These are phyloP conservation scores for Fusarium piperis DNA, from an alignment of 2,329 filamentous ascomycete species.

Conservation along the genomic window DNA sequence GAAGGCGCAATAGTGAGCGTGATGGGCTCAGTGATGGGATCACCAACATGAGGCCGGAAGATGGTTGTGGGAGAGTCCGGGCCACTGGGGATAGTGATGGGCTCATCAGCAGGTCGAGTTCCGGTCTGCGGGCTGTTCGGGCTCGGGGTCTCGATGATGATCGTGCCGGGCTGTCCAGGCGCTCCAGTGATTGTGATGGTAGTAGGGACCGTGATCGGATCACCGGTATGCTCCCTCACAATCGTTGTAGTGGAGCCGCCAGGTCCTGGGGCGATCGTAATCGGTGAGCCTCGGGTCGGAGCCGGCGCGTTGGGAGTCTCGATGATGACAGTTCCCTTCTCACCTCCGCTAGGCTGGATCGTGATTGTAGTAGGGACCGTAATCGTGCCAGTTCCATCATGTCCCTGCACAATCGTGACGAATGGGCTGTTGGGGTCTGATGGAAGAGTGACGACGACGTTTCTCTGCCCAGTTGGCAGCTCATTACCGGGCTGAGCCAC, in stretches of 20 bases:
- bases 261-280: constrained; percentile 23
- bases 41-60: neutral
- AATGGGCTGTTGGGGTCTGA: constrained; percentile 28
- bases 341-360: neutral
- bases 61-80: neutral
- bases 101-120: constrained; percentile 8
- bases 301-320: constrained; percentile 20
- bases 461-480: constrained; percentile 14
- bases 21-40: constrained; percentile 11
- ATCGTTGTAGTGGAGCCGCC: constrained; percentile 20
- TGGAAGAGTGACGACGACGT: constrained; percentile 19
- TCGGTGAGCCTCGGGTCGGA: constrained; percentile 5
- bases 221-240: constrained; percentile 20
- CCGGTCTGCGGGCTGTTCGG: neutral
- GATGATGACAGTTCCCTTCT: constrained; percentile 28
- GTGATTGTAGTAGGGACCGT: constrained; percentile 29
- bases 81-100: constrained; percentile 19
- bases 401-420: constrained; percentile 19
- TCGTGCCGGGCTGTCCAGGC: neutral
- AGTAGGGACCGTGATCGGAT: neutral
- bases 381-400: constrained; percentile 8
- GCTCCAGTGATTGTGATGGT: neutral
- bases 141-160: constrained; percentile 6
- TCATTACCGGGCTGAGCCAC: neutral
- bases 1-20: constrained; percentile 24